Conservation (phyloP, 179 eudicot genomes). For the Heliamphora pulchella region DNA sequence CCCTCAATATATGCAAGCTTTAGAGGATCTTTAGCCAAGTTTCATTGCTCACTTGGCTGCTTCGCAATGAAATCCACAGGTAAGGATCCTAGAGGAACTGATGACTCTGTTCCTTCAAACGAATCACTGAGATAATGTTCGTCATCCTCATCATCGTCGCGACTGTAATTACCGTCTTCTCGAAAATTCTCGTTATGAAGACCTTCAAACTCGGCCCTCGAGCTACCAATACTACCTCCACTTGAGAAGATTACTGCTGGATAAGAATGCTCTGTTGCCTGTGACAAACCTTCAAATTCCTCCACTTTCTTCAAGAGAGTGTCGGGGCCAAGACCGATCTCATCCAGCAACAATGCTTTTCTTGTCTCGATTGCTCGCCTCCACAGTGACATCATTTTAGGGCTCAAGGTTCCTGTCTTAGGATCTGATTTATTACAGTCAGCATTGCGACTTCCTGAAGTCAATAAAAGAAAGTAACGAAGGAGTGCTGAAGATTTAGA, state of each 20-base stretch:
- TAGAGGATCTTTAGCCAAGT: not conserved
- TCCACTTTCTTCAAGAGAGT: slow-evolving; percentile 67
- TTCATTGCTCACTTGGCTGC: slow-evolving; percentile 23
- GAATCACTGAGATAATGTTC: slow-evolving; percentile 27
- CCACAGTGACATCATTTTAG: slow-evolving; percentile 87
- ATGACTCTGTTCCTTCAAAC: slow-evolving; percentile 25
- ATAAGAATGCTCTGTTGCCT: slow-evolving; percentile 66
- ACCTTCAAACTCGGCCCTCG: slow-evolving; percentile 17
- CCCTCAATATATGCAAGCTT: not conserved
- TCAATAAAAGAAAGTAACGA: not conserved
- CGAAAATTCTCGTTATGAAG: slow-evolving; percentile 25
- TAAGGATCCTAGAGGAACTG: slow-evolving; percentile 54
- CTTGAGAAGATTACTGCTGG: slow-evolving; percentile 45
- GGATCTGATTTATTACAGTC: slow-evolving; percentile 20
- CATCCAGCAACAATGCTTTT: slow-evolving; percentile 61
- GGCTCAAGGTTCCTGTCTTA: slow-evolving; percentile 42
- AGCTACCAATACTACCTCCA: slow-evolving; percentile 20
- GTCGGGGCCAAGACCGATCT: slow-evolving; percentile 56
- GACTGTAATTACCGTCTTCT: slow-evolving; percentile 23
- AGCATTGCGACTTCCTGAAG: slow-evolving; percentile 21
- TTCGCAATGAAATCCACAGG: slow-evolving; percentile 54
- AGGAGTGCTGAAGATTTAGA: not conserved
- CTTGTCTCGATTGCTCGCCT: slow-evolving; percentile 65
- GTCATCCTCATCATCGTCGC: slow-evolving; percentile 22
- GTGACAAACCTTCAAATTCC: slow-evolving; percentile 51